Conservation (phyloP, 1,139 yeast species). For the Blastobotrys indianensis region DNA sequence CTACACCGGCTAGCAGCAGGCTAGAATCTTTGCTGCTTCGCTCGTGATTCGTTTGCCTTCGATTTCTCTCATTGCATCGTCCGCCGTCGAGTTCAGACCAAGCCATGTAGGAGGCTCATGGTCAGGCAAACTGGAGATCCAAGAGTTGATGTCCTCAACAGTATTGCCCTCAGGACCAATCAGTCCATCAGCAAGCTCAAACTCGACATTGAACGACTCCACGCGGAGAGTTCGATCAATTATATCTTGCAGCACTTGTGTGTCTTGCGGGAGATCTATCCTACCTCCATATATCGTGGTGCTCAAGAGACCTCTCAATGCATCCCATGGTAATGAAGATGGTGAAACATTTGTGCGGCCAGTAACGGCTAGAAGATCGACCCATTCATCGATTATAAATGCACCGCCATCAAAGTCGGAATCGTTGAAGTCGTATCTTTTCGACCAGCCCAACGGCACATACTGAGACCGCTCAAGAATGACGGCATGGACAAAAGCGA, state of each 20-base stretch:
- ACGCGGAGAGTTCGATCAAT: conserved; percentile 33
- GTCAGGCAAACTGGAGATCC: conserved; percentile 57
- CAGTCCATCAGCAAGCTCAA: conserved; percentile 32
- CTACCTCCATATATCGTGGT: conserved; percentile 71
- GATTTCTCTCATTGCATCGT: conserved; percentile 28
- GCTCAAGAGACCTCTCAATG: conserved; percentile 46
- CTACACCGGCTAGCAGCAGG: conserved; percentile 1
- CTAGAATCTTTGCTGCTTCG: background rate
- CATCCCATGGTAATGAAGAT: conserved; percentile 52
- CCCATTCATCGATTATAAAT: conserved; percentile 41
- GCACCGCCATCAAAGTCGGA: conserved; percentile 59
- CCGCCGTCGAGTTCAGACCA: conserved; percentile 47
- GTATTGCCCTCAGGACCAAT: conserved; percentile 47
- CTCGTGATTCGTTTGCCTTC: conserved; percentile 19
- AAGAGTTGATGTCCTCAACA: conserved; percentile 36
- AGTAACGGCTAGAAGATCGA: conserved; percentile 28
- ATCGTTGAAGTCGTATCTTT: conserved; percentile 63
- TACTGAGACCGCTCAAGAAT: conserved; percentile 54
- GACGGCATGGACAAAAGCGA: conserved; percentile 67
- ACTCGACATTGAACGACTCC: conserved; percentile 36
- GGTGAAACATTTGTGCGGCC: conserved; percentile 42
- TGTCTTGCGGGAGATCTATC: conserved; percentile 47
- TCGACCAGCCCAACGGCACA: conserved; percentile 57
- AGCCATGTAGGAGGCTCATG: conserved; percentile 59
- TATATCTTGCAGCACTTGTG: conserved; percentile 27